Base-by-base conservation (phyloP, 495 filamentous ascomycete genomes). In the Neurospora sp. region DNA sequence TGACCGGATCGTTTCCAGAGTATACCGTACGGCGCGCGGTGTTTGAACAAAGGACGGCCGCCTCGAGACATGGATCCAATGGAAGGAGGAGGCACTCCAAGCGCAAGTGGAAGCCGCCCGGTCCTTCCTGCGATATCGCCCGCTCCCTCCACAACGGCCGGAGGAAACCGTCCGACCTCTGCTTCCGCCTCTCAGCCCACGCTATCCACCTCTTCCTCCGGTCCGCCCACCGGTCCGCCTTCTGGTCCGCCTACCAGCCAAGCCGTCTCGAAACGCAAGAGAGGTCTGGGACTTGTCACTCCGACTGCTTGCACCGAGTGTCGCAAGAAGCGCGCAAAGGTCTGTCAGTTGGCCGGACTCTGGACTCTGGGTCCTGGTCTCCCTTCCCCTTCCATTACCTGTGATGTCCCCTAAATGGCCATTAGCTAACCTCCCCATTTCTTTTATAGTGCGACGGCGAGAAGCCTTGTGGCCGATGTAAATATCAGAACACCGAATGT, bases 241-340 rank as follows among this genome's bases (percentile, higher is more conserved):
- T 7, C 71, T 22, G 45, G 73, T 20, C 16, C 70, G 40, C 42
- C 75, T 6, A 10, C 39, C 70, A 44, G 31, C 70, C 22, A 75
- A 74, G 35, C 39, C 35, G 72, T 80, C 7, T 83, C 83, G 4
- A 86, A 84, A 74, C 76, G 85, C 27, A 80, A 84, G 71, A 82
- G 86, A 68, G 86, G 86, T 18, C 74, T 85, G 5, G 86, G 86
- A 16, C 77, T 87, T 8, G 86, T 88, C 8, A 88, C 86, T 4
- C 82, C 82, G 41, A 88, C 87, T 72, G 86, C 86, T 1, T 88
- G 86, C 75, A 87, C 84, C 38, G 86, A 88, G 76, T 88, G 86
- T 73, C 82, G 86, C 20, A 88, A 88, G 80, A 88, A 87, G 72
- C 82, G 86, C 71, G 85, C 85, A 61, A 88, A 88, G 81, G 85